Evolutionary conservation across 805 yeast species (phyloP).

Genomic region (Yueomyces sp.): DNA sequence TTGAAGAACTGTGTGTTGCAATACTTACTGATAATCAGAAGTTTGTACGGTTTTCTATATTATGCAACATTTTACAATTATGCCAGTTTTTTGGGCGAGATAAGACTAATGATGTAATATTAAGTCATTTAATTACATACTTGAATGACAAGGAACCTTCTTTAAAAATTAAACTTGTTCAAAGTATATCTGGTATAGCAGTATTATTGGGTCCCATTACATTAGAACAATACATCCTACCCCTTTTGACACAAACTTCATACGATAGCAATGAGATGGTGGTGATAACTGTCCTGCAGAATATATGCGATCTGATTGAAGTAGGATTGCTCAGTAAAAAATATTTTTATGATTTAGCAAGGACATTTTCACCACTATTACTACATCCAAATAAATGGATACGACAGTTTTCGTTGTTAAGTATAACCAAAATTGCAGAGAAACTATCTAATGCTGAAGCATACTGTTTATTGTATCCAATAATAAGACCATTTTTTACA

Average conservation of each 20-base stretch:
- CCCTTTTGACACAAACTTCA: slow-evolving; percentile 70
- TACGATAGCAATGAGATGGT: slow-evolving; percentile 78
- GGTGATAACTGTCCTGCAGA: slow-evolving; percentile 51
- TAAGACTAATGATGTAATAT: slow-evolving; percentile 72
- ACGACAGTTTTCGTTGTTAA: slow-evolving; percentile 48
- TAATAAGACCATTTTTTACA: slow-evolving; percentile 59
- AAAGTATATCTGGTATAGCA: slow-evolving; percentile 59
- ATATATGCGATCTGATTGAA: slow-evolving; percentile 40
- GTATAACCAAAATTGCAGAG: slow-evolving; percentile 49
- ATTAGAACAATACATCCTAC: slow-evolving; percentile 78
- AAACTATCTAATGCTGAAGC: slow-evolving; percentile 63
- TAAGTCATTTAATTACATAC: slow-evolving; percentile 86
- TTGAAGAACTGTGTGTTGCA: slow-evolving; percentile 52
- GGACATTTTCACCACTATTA: slow-evolving; percentile 39
- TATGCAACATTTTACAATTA: slow-evolving; percentile 59
- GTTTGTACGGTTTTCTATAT: slow-evolving; percentile 53
- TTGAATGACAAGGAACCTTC: slow-evolving; percentile 65
- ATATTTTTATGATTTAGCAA: slow-evolving; percentile 42
- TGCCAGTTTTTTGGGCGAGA: slow-evolving; percentile 79
- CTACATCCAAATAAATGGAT: slow-evolving; percentile 86
- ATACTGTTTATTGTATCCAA: slow-evolving; percentile 73
- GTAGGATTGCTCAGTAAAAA: slow-evolving; percentile 42
- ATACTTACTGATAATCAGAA: slow-evolving; percentile 59
- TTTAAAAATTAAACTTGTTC: slow-evolving; percentile 57
- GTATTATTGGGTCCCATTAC: slow-evolving; percentile 71